A percentile compares a stretch with the other conserved stretches of the same genome.
Evolutionary conservation across 768 basidiomycete species (phyloP).

Genomic region (Xerocomellus intermedius): DNA sequence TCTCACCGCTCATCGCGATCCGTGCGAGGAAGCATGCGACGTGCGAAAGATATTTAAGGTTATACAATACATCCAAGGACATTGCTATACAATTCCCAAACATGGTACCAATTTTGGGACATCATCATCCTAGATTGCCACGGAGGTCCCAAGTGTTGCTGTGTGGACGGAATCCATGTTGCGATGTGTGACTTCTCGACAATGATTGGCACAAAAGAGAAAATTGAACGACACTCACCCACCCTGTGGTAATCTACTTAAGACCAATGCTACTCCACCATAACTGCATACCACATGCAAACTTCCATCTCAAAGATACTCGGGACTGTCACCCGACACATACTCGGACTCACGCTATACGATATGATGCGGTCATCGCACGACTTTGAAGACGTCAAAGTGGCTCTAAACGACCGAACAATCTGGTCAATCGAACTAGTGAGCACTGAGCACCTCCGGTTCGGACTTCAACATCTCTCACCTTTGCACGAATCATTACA

Average conservation of each 20-base stretch:
- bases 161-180: too few relatives aligned
- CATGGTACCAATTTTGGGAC: neutral
- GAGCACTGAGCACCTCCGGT: neutral
- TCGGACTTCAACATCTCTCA: neutral
- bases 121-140: slow-evolving; percentile 3
- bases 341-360: slow-evolving; percentile 12
- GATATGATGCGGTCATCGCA: slow-evolving; percentile 9
- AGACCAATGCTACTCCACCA: neutral
- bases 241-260: neutral
- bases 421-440: slow-evolving; percentile 20
- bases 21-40: too few relatives aligned
- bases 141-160: too few relatives aligned
- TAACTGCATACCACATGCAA: slow-evolving; percentile 2
- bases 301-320: neutral
- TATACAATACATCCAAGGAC: too few relatives aligned
- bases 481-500: neutral
- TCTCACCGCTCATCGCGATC: neutral
- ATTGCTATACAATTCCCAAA: too few relatives aligned
- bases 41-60: too few relatives aligned
- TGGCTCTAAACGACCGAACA: slow-evolving; percentile 7
- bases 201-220: too few relatives aligned
- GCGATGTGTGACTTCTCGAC: too few relatives aligned
- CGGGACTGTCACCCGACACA: neutral
- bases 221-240: too few relatives aligned
- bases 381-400: slow-evolving; percentile 19